Percentiles rank a stretch among this genome's conserved stretches.
Evolutionary conservation across 73 alveolate species (phyloP).

Genomic region (Stentor roeselii): DNA sequence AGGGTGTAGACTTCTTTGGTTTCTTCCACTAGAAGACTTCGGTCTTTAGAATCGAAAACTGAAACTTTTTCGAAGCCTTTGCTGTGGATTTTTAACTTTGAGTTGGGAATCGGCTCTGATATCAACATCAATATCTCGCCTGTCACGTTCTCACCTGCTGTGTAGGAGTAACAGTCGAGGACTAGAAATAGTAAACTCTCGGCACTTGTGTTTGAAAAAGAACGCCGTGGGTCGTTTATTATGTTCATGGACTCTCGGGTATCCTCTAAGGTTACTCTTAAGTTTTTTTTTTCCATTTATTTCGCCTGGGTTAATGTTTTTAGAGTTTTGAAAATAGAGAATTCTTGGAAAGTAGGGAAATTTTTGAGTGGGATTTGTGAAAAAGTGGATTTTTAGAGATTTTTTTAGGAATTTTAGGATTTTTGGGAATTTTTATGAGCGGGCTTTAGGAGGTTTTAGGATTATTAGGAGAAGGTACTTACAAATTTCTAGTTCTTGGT

Average conservation of each 20-base stretch:
- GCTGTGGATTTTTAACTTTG: background rate
- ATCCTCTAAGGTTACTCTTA: background rate
- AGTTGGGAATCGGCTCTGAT: background rate
- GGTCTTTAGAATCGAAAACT: background rate
- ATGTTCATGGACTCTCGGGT: background rate
- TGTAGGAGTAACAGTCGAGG: background rate
- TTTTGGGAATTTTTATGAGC: background rate
- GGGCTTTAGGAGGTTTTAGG: background rate
- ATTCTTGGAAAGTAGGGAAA: too few relatives aligned
- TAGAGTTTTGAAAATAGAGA: background rate
- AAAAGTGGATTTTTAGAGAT: background rate
- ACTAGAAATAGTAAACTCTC: conserved; percentile 5
- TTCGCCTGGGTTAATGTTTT: too few relatives aligned
- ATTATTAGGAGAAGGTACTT: background rate
- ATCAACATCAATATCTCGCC: conserved; percentile 5
- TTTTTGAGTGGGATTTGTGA: conserved; percentile 20
- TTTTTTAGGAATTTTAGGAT: background rate
- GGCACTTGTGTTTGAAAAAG: background rate
- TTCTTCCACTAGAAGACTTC: background rate
- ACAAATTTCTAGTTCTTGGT: background rate
- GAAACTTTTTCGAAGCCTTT: conserved; percentile 6
- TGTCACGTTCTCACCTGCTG: conserved; percentile 22
- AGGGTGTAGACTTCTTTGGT: background rate
- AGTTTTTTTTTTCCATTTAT: background rate
- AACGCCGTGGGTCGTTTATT: background rate